Percentiles rank a stretch among this genome's conserved stretches.
phyloP scores from a whole-genome alignment of 106 monocot species.

The Acorus calamus region DNA sequence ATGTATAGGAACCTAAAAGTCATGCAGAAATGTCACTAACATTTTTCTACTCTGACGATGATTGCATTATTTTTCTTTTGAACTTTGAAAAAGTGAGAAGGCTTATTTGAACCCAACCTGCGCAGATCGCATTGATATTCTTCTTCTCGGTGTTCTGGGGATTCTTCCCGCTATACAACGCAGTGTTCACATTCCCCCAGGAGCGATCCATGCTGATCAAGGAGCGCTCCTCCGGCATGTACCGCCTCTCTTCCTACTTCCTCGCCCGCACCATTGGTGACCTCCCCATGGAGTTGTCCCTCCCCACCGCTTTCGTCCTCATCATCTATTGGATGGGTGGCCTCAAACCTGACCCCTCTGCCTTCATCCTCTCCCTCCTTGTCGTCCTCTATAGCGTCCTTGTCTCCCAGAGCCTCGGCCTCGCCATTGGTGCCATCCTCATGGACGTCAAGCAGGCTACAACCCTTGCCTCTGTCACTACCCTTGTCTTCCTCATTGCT shows the following conservation, averaged over 20 bases:
- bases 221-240: conserved; percentile 68
- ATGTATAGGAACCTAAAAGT: too few species aligned
- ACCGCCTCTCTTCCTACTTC: conserved; percentile 80
- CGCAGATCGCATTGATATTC: conserved; percentile 63
- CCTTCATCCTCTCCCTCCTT: conserved; percentile 51
- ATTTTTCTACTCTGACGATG: too few species aligned
- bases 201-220: conserved; percentile 57
- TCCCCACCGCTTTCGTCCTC: conserved; percentile 62
- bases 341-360: conserved; percentile 34
- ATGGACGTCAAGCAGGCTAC: conserved; percentile 85
- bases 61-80: too few species aligned
- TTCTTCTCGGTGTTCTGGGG: conserved; percentile 93
- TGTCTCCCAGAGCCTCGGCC: conserved; percentile 68
- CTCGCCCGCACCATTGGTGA: conserved; percentile 60
- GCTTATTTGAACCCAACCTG: too few species aligned
- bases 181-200: conserved; percentile 71
- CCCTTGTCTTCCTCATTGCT: conserved; percentile 66
- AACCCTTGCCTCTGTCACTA: conserved; percentile 70
- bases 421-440: conserved; percentile 65
- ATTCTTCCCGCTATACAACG: conserved; percentile 86
- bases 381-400: conserved; percentile 62
- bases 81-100: too few species aligned
- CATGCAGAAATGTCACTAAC: too few species aligned
- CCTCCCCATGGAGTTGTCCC: conserved; percentile 86
- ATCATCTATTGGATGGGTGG: conserved; percentile 93